A percentile compares a stretch with the other conserved stretches of the same genome.
Evolutionary conservation across 768 basidiomycete genomes (phyloP).

Genomic region (Lentinula sp.): DNA sequence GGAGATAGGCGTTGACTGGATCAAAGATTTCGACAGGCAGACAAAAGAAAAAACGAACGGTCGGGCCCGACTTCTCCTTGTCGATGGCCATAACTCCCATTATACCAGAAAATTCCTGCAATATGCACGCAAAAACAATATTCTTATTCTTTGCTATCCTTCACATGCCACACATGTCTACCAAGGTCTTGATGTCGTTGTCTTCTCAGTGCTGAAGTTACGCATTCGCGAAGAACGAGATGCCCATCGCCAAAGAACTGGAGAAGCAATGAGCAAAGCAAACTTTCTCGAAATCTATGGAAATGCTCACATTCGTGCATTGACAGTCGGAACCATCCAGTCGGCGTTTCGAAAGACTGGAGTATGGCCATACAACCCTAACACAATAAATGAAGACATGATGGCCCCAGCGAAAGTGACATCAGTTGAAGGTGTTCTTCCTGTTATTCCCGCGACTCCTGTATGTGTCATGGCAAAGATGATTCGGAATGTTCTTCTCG

Average conservation of each 20-base stretch:
- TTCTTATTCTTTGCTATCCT: constrained; percentile 1
- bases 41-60: not conserved
- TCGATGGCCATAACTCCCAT: not conserved
- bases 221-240: constrained; percentile 6
- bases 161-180: constrained; percentile 9
- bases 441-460: not conserved
- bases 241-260: not conserved
- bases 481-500: not conserved
- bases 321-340: not conserved
- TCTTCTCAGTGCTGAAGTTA: constrained; percentile 13
- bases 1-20: no score
- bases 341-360: constrained; percentile 24
- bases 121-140: constrained; percentile 1
- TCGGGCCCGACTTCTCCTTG: not conserved
- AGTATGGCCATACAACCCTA: constrained; percentile 22
- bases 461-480: not conserved
- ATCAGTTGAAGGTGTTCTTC: not conserved
- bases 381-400: constrained; percentile 17
- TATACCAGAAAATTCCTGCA: not conserved
- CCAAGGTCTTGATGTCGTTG: constrained; percentile 19
- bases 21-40: not conserved
- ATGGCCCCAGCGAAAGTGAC: constrained; percentile 22
- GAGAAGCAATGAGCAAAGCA: not conserved
- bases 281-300: not conserved
- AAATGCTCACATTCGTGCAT: not conserved